phyloP scores from a whole-genome alignment of 1,139 yeast genomes.

The Candida sanyaensis region DNA sequence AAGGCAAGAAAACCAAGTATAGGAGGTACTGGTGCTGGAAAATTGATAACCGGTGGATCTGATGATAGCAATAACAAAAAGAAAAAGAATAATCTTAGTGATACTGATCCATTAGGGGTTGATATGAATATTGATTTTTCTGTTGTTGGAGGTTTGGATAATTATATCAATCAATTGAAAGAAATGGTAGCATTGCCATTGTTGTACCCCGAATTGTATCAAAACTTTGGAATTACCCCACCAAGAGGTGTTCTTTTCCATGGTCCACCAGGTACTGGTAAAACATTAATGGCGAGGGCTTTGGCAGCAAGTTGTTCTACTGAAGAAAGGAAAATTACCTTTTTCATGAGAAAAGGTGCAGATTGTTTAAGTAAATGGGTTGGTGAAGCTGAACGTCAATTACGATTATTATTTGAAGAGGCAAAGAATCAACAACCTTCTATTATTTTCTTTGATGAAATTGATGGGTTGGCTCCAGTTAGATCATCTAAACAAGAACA shows the following conservation, averaged over 20 bases:
- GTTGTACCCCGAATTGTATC: constrained; percentile 90
- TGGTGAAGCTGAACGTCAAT: constrained; percentile 97
- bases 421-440: constrained; percentile 96
- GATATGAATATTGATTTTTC: constrained; percentile 91
- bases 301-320: constrained; percentile 93
- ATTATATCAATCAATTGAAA: constrained; percentile 86
- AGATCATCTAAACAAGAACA: constrained; percentile 97
- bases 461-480: constrained; percentile 97
- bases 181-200: constrained; percentile 97
- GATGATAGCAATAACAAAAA: constrained; percentile 21
- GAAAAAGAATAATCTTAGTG: constrained; percentile 77
- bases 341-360: constrained; percentile 98
- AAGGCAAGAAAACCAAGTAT: constrained; percentile 17
- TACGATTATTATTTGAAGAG: constrained; percentile 87
- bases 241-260: constrained; percentile 98
- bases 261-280: constrained; percentile 99
- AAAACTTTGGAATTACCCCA: constrained; percentile 88
- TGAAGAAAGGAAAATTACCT: constrained; percentile 79
- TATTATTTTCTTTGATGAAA: constrained; percentile 94
- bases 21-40: constrained; percentile 16
- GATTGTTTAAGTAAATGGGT: constrained; percentile 98
- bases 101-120: constrained; percentile 92
- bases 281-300: constrained; percentile 97
- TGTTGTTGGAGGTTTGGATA: constrained; percentile 90
- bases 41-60: constrained; percentile 41